A percentile compares a stretch with the other conserved stretches of the same genome.
Conservation (phyloP, 805 yeast species). For the Lipomyces sp. region DNA sequence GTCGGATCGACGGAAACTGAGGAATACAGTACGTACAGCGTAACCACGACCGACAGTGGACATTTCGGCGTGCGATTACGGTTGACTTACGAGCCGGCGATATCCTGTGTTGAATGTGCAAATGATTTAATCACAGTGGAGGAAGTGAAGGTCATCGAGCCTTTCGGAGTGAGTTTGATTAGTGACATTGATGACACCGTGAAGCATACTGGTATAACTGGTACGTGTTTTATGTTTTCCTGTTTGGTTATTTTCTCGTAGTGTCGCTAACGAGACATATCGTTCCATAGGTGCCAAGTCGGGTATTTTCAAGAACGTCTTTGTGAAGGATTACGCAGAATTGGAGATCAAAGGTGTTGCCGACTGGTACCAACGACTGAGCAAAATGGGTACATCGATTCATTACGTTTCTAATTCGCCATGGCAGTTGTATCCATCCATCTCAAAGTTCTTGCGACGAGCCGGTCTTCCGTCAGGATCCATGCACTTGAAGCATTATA, state of each 20-base stretch:
- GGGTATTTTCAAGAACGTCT: conserved; percentile 72
- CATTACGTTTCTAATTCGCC: conserved; percentile 97
- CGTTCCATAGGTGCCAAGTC: conserved; percentile 54
- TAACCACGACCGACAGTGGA: conserved; percentile 64
- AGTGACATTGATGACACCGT: conserved; percentile 95
- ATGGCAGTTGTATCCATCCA: conserved; percentile 72
- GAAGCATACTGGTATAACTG: conserved; percentile 83
- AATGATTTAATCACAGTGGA: conserved; percentile 47
- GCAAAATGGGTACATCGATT: conserved; percentile 52
- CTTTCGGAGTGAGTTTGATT: conserved; percentile 64
- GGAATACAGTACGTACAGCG: conserved; percentile 37
- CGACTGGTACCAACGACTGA: conserved; percentile 62
- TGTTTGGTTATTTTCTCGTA: background rate
- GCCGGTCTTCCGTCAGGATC: conserved; percentile 74
- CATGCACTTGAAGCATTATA: conserved; percentile 80
- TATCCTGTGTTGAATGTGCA: conserved; percentile 39
- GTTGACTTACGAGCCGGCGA: conserved; percentile 60
- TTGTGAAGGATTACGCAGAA: conserved; percentile 60
- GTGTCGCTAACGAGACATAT: background rate
- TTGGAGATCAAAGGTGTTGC: conserved; percentile 75
- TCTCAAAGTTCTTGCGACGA: conserved; percentile 53
- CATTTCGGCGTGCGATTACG: conserved; percentile 54
- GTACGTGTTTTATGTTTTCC: conserved; percentile 36
- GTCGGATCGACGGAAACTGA: conserved; percentile 50
- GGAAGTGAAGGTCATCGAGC: conserved; percentile 44